Evolutionary conservation across 805 yeast species (phyloP), one percentile per base, ranked within the genome.

Genomic region (Myxozyma mucilagina): DNA sequence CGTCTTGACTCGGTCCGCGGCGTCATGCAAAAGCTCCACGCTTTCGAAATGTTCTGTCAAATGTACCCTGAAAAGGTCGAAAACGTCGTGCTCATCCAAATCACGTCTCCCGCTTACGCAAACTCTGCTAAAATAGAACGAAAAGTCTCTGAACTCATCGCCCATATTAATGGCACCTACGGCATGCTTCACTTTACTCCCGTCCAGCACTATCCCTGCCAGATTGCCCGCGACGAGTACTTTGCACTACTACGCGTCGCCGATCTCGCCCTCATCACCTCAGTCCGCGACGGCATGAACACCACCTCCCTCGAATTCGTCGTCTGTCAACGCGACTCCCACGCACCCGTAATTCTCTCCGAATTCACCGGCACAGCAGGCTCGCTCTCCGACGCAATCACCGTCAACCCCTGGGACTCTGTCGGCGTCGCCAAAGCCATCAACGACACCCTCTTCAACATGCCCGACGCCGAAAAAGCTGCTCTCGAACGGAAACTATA

Each of bases 401-500:
- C 87, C 65, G 94, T 94, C 39, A 94, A 94, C 69, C 99, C 99
- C 7, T 94, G 97, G 97, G 98, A 94, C 75, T 81, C 96, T 0
- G 93, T 90, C 31, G 96, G 96, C 1, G 93, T 93, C 41, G 93
- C 99, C 1, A 87, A 84, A 69, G 82, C 91, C 6, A 87, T 96
- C 58, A 79, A 91, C 72, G 84, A 83, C 53, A 82, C 91, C 53
- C 79, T 94, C 20, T 68, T 73, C 24, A 36, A 29, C 10, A 79
- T 89, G 84, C 69, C 84, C 1, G 73, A 73, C 2, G 80, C 76
- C 8, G 78, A 79, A 11, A 83, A 82, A 64, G 65, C 68, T 2
- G 71, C 69, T 4, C 73, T 84, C 50, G 87, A 87, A 69, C 68
- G 72, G 11, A 81, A 80, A 56, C 73, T 91, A 52, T 89, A 85